Base-by-base conservation (phyloP, 306 rosid genomes). In the Medicago lupulina region DNA sequence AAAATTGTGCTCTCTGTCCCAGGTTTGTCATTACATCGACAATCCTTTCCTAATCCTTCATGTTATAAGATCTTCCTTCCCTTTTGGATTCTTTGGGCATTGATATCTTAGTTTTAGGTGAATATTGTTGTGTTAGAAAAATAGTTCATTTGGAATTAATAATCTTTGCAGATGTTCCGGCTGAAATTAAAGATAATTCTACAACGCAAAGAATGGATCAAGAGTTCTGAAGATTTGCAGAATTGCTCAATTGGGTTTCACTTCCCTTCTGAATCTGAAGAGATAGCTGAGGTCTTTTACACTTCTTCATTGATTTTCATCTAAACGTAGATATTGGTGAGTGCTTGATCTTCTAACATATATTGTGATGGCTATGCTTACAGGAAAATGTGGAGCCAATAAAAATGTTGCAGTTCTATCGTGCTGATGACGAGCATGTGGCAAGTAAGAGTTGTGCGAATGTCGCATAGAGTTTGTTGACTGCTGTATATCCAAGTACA, bases 231-330 rank as follows among this genome's bases (percentile, higher is more conserved):
- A 81, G 73, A 81, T 25, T 73, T 90, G 86, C 83, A 78, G 72
- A 94, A 90, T 79, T 91, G 98, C 82, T 94, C 98, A 15, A 87
- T 83, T 7, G 98, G 98, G 40, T 87, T 94, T 83, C 87, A 81
- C 69, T 91, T 94, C 77, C 95, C 96, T 54, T 66, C 73, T 17
- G 74, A 83, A 67, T 57, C 73, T 25, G 88, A 78, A 55, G 89
- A 78, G 75, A 83, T 74, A 57, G 41, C 78, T 43, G 90, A 91
- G 96, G 98, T 94, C 38, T 68, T 49, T 28, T 51, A 9, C 54
- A 51, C 68, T 61, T 78, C 68, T 61, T 78, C 47, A 62, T 69
- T 14, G 17, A 3, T 66, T 54, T 74, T 55, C 60, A 58, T 71
- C 51, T 28, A 15, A 76, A 73, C 34, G 38, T 59, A 67, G 17